Percentiles rank a stretch among this genome's conserved stretches.
Evolutionary conservation across 2,329 filamentous ascomycete species (phyloP).

Genomic region (Tolypocladium inflatum): DNA sequence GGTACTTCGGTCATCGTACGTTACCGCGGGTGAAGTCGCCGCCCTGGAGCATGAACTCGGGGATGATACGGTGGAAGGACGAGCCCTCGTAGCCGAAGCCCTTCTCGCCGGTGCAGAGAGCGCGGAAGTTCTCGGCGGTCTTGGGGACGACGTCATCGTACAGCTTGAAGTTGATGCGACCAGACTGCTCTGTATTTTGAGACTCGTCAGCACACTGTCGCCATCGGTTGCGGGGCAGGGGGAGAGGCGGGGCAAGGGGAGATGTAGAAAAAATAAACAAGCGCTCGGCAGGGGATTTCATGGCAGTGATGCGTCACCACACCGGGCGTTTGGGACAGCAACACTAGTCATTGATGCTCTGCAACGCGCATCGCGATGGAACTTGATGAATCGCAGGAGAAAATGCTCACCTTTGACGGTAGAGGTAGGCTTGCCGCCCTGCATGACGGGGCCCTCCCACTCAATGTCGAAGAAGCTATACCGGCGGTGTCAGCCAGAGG

Average conservation of each 20-base stretch:
- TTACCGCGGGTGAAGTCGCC: constrained; percentile 91
- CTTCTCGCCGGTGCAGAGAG: constrained; percentile 72
- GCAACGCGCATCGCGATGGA: not conserved
- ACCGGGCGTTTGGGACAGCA: not conserved
- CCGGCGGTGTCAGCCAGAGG: not conserved
- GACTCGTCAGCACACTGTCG: constrained; percentile 1
- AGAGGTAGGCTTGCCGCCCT: constrained; percentile 45
- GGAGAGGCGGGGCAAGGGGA: not conserved
- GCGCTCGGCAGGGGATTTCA: not conserved
- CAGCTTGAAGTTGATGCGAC: constrained; percentile 83
- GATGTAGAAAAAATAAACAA: not conserved
- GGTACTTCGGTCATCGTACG: constrained; percentile 42
- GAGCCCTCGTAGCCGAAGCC: constrained; percentile 78
- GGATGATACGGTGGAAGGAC: constrained; percentile 88
- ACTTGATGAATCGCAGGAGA: not conserved
- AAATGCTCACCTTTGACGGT: constrained; percentile 48
- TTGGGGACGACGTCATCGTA: constrained; percentile 80
- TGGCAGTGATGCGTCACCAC: not conserved
- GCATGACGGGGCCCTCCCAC: constrained; percentile 64
- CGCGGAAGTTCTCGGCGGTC: constrained; percentile 77
- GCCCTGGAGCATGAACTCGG: constrained; percentile 90
- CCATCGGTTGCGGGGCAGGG: not conserved
- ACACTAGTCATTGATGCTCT: not conserved
- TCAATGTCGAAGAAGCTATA: constrained; percentile 60
- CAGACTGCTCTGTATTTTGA: constrained; percentile 48